Percentiles rank a stretch among this genome's conserved stretches.
Evolutionary conservation across 75 land plant genomes (phyloP).

Genomic region (Pinus albicaulis): DNA sequence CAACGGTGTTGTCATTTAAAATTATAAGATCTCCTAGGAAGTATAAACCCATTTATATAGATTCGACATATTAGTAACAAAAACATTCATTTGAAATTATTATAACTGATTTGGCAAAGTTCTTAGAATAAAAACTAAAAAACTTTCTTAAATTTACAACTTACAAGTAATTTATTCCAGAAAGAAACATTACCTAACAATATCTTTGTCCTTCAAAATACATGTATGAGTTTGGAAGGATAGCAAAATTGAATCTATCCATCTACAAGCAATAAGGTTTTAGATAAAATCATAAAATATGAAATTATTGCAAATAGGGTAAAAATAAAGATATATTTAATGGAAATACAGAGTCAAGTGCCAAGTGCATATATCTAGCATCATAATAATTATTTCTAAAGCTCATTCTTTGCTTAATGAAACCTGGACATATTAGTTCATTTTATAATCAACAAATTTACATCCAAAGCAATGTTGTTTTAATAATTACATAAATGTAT

Average conservation of each 20-base stretch:
- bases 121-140: no score
- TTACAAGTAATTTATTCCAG: no score
- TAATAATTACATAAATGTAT: no score
- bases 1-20: no score
- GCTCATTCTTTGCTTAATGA: no score
- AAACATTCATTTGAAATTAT: background rate
- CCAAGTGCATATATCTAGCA: background rate
- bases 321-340: background rate
- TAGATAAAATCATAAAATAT: background rate
- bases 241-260: slow-evolving; percentile 62
- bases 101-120: background rate
- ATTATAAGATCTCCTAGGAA: no score
- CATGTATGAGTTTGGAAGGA: slow-evolving; percentile 49
- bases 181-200: slow-evolving; percentile 35
- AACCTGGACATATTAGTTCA: no score
- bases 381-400: background rate
- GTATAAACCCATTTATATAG: no score
- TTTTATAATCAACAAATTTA: no score
- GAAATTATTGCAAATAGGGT: background rate
- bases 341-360: background rate
- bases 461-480: no score
- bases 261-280: slow-evolving; percentile 37
- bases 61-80: background rate
- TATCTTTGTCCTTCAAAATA: slow-evolving; percentile 57
- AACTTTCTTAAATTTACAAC: no score